Conservation (phyloP, 345 rosid genomes). For the Eucalyptus urophylla region DNA sequence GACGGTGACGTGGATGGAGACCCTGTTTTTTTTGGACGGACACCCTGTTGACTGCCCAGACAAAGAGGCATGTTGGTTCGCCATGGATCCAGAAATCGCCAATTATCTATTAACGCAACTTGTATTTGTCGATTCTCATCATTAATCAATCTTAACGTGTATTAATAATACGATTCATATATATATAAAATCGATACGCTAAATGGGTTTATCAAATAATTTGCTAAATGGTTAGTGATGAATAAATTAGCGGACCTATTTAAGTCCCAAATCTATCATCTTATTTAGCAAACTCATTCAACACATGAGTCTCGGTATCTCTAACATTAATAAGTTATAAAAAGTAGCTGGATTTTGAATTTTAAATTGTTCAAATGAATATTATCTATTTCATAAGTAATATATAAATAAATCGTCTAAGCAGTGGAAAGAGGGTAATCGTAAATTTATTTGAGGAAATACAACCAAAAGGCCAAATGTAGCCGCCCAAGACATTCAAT, state of each 20-base stretch:
- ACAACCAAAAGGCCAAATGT: neutral
- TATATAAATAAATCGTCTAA: neutral
- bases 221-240: neutral
- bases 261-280: neutral
- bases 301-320: neutral
- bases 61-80: slow-evolving; percentile 5
- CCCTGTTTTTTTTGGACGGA: neutral
- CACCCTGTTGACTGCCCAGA: neutral
- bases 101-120: neutral
- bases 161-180: neutral
- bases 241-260: neutral
- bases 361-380: neutral
- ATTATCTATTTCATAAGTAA: neutral
- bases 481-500: neutral
- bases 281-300: neutral
- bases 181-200: neutral
- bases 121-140: neutral
- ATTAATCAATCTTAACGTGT: neutral
- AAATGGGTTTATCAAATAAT: neutral
- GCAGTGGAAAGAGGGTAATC: fast-evolving
- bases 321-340: neutral
- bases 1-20: neutral
- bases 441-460: neutral
- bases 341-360: neutral
- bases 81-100: neutral